Evolutionary conservation across 2,329 filamentous ascomycete genomes (phyloP).

Genomic region (Graphilbum ipis-grandicollis): DNA sequence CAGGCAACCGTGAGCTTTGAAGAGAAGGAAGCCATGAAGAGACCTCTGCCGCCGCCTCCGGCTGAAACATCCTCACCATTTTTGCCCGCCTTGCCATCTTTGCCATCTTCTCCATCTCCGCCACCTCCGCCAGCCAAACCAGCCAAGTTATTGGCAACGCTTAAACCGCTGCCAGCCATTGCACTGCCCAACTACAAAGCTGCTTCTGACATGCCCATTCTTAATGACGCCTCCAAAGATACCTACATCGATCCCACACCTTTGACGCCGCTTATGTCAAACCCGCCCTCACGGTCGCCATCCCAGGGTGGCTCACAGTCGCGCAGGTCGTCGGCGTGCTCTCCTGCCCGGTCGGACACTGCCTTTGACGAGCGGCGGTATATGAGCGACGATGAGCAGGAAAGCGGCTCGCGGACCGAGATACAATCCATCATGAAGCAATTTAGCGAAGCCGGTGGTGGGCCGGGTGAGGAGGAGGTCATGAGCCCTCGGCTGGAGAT

Average conservation of each 20-base stretch:
- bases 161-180: slow-evolving; percentile 20
- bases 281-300: slow-evolving; percentile 40
- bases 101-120: too few relatives aligned
- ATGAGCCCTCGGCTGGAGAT: slow-evolving; percentile 82
- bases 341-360: slow-evolving; percentile 36
- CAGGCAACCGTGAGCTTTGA: too few relatives aligned
- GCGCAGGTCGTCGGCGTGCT: slow-evolving; percentile 19
- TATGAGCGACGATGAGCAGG: slow-evolving; percentile 43
- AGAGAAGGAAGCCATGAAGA: too few relatives aligned
- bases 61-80: too few relatives aligned
- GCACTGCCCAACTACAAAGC: too few relatives aligned
- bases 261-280: slow-evolving; percentile 33
- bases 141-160: slow-evolving; percentile 27
- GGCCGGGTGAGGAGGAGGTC: slow-evolving; percentile 61
- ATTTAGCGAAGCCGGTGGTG: slow-evolving; percentile 60
- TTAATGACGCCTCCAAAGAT: slow-evolving; percentile 26
- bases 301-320: slow-evolving; percentile 29
- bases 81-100: too few relatives aligned
- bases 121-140: too few relatives aligned
- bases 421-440: slow-evolving; percentile 98
- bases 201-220: slow-evolving; percentile 19
- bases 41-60: too few relatives aligned
- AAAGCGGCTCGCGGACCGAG: slow-evolving; percentile 60
- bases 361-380: slow-evolving; percentile 40
- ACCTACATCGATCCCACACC: slow-evolving; percentile 41